Percentiles rank a stretch among this genome's conserved stretches.
Conservation (phyloP, 208 protist species). For the Leishmania gerbilli region DNA sequence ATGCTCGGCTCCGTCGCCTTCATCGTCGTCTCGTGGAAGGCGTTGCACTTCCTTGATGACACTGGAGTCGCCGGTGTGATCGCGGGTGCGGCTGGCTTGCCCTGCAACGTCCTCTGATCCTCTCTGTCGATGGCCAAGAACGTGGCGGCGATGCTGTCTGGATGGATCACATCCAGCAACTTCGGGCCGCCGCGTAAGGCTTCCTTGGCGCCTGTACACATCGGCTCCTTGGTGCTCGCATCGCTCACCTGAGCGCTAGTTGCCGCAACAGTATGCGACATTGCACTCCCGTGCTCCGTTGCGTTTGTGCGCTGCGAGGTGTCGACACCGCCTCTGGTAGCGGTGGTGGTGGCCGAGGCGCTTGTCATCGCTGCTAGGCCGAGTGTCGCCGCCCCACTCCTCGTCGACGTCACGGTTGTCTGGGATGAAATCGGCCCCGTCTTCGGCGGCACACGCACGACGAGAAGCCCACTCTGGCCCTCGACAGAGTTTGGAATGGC, state of each 20-base stretch:
- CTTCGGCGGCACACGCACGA: constrained; percentile 16
- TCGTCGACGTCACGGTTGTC: constrained; percentile 1
- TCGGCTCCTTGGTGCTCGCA: background rate
- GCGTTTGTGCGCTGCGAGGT: background rate
- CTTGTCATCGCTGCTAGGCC: background rate
- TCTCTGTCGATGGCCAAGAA: constrained; percentile 14
- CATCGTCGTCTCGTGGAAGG: background rate
- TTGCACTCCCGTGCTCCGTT: background rate
- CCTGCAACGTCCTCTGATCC: constrained; percentile 13
- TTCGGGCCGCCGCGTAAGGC: background rate
- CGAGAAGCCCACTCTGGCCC: constrained; percentile 25
- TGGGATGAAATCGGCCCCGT: background rate
- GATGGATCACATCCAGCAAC: constrained; percentile 6
- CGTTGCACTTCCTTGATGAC: background rate
- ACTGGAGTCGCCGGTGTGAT: background rate
- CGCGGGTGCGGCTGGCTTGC: background rate
- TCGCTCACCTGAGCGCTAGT: background rate
- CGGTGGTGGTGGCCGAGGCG: background rate
- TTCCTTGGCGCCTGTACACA: background rate
- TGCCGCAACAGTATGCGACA: background rate
- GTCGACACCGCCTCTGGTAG: background rate
- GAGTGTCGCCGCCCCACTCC: background rate
- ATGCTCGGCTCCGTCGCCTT: background rate
- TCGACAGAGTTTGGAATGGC: constrained; percentile 45
- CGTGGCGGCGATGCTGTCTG: constrained; percentile 11